Evolutionary conservation across 2,329 filamentous ascomycete genomes (phyloP), one percentile per base, ranked within the genome.

Genomic region (Penicillium polonicum): DNA sequence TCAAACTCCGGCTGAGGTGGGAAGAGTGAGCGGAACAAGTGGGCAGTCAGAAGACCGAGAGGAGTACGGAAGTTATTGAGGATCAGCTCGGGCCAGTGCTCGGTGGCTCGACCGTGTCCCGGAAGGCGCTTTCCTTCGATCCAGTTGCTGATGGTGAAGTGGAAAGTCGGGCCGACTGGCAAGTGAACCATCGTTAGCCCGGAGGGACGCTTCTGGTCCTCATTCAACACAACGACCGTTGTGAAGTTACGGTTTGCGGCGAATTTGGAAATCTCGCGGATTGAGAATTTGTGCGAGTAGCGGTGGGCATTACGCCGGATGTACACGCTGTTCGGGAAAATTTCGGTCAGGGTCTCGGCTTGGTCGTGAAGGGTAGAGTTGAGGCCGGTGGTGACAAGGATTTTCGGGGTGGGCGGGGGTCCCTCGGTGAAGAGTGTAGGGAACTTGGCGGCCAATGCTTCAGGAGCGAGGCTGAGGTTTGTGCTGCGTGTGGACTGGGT

Each of bases 41-140:
- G 88, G 9, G 92, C 93, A 0, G 92, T 91, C 39, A 97, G 80
- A 10, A 96, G 81, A 77, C 94, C 94, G 2, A 99, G 82, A 0
- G 93, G 91, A 0, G 94, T 99, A 68, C 90, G 89, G 81, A 99
- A 99, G 72, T 94, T 93, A 76, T 97, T 97, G 51, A 97, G 82
- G 36, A 96, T 83, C 29, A 97, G 81, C 76, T 97, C 93, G 1
- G 92, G 92, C 70, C 91, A 91, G 77, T 97, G 92, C 48, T 90
- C 89, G 1, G 93, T 97, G 0, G 92, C 85, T 65, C 92, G 93
- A 76, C 86, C 94, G 72, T 99, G 93, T 2, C 93, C 92, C 0
- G 92, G 91, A 15, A 99, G 82, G 63, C 90, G 90, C 72, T 89
- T 90, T 50, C 91, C 91, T 67, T 95, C 90, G 36, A 96, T 82